These are phyloP conservation scores for Teunomyces barrocoloradensis DNA, from an alignment of 805 yeast genomes.

Conservation along the genomic window DNA sequence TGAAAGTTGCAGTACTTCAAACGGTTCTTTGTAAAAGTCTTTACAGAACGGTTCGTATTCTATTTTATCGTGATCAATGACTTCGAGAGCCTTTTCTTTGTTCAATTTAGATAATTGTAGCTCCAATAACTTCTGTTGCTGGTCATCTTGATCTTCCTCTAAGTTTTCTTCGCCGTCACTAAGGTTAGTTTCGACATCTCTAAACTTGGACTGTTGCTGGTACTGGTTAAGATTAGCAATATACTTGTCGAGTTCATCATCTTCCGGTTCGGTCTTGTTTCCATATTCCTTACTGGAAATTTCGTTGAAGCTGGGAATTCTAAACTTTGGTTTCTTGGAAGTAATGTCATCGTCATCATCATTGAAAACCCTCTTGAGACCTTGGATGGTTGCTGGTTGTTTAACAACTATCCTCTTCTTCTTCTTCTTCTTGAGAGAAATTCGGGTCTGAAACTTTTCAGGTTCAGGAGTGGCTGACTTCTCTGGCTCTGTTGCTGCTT, in stretches of 20 bases:
- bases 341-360: constrained; percentile 29
- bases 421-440: not conserved
- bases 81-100: constrained; percentile 50
- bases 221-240: constrained; percentile 6
- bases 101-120: constrained; percentile 41
- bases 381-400: not conserved
- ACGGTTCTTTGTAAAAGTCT: constrained; percentile 60
- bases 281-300: constrained; percentile 9
- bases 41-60: constrained; percentile 56
- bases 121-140: constrained; percentile 31
- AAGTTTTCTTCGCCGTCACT: constrained; percentile 16
- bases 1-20: constrained; percentile 47
- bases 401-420: not conserved
- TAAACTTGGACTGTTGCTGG: not conserved
- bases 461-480: not conserved
- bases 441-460: not conserved
- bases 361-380: constrained; percentile 16
- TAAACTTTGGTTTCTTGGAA: constrained; percentile 15
- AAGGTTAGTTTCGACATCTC: not conserved
- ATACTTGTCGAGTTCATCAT: constrained; percentile 21
- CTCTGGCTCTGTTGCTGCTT: not conserved
- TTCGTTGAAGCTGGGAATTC: constrained; percentile 15
- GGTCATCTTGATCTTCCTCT: constrained; percentile 30
- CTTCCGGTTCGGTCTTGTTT: constrained; percentile 12
- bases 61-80: constrained; percentile 44